A percentile compares a stretch with the other conserved stretches of the same genome.
phyloP scores from a whole-genome alignment of 2,329 filamentous ascomycete genomes.

The Fusarium xyrophilum region DNA sequence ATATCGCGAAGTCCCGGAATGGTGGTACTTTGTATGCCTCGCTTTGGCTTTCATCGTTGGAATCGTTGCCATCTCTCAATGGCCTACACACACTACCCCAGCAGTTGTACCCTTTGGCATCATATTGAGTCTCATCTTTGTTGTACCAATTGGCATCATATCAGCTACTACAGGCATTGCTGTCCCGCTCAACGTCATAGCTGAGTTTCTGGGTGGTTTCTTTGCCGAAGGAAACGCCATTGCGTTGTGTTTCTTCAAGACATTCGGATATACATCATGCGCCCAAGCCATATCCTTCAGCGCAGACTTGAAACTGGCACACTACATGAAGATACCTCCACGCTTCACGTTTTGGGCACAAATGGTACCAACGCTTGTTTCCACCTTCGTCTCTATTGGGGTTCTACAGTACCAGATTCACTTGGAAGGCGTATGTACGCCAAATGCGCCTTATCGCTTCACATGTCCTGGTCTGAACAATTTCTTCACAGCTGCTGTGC shows the following conservation, averaged over 20 bases:
- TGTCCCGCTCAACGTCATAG: constrained; percentile 54
- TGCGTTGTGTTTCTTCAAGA: constrained; percentile 58
- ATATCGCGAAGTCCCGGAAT: constrained; percentile 57
- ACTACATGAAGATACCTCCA: constrained; percentile 56
- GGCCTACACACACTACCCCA: constrained; percentile 52
- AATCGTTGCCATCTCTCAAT: constrained; percentile 47
- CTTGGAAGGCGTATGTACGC: constrained; percentile 49
- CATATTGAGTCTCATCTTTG: constrained; percentile 50
- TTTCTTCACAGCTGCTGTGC: constrained; percentile 50
- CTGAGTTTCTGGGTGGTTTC: constrained; percentile 57
- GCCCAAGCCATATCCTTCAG: constrained; percentile 48
- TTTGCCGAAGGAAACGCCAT: constrained; percentile 53
- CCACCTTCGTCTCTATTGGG: constrained; percentile 45
- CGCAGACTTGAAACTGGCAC: constrained; percentile 48
- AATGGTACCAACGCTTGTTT: constrained; percentile 46
- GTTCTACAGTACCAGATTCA: constrained; percentile 50
- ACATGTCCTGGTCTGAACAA: constrained; percentile 49
- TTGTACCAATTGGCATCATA: constrained; percentile 55
- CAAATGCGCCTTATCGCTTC: constrained; percentile 47
- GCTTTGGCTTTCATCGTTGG: constrained; percentile 46
- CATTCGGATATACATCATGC: constrained; percentile 47
- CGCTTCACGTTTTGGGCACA: constrained; percentile 48
- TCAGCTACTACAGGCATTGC: constrained; percentile 52
- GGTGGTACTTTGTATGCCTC: constrained; percentile 53
- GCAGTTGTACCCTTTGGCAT: constrained; percentile 54